Conservation (phyloP, 345 rosid genomes). For the Arabidopsis thaliana region DNA sequence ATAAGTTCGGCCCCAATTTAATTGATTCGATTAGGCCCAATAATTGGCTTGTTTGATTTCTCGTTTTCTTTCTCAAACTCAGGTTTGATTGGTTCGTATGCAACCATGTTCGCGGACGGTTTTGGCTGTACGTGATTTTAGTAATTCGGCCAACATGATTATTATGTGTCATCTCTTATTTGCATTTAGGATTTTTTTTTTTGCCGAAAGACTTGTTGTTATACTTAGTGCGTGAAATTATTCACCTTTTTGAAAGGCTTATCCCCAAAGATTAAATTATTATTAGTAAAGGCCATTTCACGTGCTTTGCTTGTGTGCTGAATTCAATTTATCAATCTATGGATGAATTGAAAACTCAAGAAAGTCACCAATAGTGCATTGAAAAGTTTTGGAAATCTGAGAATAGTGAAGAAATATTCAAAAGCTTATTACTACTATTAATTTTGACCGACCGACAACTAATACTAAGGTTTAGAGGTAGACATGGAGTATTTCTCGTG, state of each 20-base stretch:
- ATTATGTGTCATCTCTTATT: not conserved
- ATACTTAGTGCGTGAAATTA: constrained; percentile 2
- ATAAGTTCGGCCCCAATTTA: not conserved
- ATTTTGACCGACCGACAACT: constrained; percentile 5
- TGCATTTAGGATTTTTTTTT: not conserved
- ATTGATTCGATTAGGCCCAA: not conserved
- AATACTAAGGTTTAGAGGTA: constrained; percentile 4
- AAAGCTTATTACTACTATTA: constrained; percentile 5
- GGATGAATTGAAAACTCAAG: constrained; percentile 13
- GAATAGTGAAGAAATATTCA: not conserved
- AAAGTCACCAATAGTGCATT: constrained; percentile 23
- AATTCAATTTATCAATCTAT: not conserved
- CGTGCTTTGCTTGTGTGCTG: constrained; percentile 7
- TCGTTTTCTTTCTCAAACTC: not conserved
- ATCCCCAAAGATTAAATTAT: constrained; percentile 2
- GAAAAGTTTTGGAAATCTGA: constrained; percentile 1
- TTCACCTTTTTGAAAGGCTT: constrained; percentile 4
- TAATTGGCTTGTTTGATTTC: not conserved
- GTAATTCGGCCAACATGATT: not conserved
- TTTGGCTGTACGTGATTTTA: not conserved
- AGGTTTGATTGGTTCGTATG: not conserved
- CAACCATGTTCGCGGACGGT: too few relatives aligned
- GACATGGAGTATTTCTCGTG: not conserved
- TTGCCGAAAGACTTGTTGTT: not conserved
- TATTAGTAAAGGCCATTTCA: not conserved